These are phyloP conservation scores for Chlorella sorokiniana DNA, from an alignment of 139 green algal species.

Conservation along the genomic window DNA sequence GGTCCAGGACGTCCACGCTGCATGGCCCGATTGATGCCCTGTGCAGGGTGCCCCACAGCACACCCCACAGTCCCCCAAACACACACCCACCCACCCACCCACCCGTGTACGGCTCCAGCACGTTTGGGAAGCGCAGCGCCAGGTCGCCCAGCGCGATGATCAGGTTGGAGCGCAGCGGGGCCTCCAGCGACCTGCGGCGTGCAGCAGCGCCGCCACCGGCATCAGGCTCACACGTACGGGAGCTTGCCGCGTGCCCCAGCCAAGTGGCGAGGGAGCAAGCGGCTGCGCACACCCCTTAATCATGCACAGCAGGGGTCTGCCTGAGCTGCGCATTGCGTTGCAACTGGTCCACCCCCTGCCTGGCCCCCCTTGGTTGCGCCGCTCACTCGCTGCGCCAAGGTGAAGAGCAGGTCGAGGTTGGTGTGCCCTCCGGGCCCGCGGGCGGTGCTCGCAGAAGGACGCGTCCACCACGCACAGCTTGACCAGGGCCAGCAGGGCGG, in stretches of 20 bases:
- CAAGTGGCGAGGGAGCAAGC: too few relatives aligned
- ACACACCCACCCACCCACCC: not conserved
- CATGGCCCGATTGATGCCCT: too few relatives aligned
- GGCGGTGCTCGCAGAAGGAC: slow-evolving; percentile 63
- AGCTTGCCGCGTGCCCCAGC: too few relatives aligned
- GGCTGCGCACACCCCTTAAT: not conserved
- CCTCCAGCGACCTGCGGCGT: slow-evolving; percentile 40
- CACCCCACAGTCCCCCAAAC: not conserved
- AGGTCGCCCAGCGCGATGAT: slow-evolving; percentile 91
- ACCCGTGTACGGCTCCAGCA: slow-evolving; percentile 91
- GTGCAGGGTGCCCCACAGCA: too few relatives aligned
- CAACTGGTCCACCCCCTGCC: too few relatives aligned
- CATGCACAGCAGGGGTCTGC: too few relatives aligned
- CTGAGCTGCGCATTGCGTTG: too few relatives aligned
- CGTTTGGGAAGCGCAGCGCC: slow-evolving; percentile 89
- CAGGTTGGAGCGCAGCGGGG: slow-evolving; percentile 72
- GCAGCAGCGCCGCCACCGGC: not conserved
- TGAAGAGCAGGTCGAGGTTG: slow-evolving; percentile 82
- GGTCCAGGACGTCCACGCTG: too few relatives aligned
- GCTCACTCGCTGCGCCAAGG: slow-evolving; percentile 54
- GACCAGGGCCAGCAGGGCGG: slow-evolving; percentile 82
- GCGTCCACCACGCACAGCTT: slow-evolving; percentile 92
- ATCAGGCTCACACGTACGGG: not conserved
- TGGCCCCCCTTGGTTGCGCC: not conserved
- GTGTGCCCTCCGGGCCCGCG: not conserved